A percentile compares a stretch with the other conserved stretches of the same genome.
Evolutionary conservation across 2,329 filamentous ascomycete species (phyloP).

Genomic region (Lachnellula willkommii): DNA sequence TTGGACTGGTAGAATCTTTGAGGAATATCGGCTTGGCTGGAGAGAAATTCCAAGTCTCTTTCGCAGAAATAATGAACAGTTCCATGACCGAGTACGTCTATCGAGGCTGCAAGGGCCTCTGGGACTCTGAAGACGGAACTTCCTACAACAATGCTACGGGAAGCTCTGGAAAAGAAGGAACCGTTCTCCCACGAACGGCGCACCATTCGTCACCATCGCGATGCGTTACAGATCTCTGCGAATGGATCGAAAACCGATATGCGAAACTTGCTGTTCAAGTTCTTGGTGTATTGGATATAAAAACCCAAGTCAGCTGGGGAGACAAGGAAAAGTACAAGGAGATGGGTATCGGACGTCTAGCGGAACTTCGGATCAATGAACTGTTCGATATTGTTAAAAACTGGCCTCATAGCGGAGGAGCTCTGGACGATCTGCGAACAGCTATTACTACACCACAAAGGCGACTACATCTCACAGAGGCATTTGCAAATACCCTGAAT

Average conservation of each 20-base stretch:
- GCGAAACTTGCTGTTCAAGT: conserved; percentile 59
- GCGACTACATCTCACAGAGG: conserved; percentile 63
- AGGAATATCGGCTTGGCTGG: conserved; percentile 62
- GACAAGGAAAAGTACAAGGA: conserved; percentile 67
- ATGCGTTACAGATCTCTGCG: conserved; percentile 53
- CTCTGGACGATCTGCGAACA: conserved; percentile 67
- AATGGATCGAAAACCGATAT: conserved; percentile 66
- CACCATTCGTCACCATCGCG: conserved; percentile 41
- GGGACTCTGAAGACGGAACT: conserved; percentile 33
- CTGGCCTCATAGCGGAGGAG: conserved; percentile 68
- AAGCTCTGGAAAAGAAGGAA: conserved; percentile 7
- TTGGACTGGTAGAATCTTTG: conserved; percentile 53
- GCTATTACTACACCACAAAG: conserved; percentile 63
- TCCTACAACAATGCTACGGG: background rate
- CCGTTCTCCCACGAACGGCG: conserved; percentile 28
- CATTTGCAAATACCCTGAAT: conserved; percentile 61
- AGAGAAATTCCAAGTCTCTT: conserved; percentile 63
- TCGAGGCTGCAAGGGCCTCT: conserved; percentile 58
- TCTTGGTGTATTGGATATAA: conserved; percentile 37
- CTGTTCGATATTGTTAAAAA: conserved; percentile 73
- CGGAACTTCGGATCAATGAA: conserved; percentile 62
- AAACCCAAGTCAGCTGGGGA: conserved; percentile 40
- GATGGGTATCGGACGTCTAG: conserved; percentile 62
- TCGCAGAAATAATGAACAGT: conserved; percentile 65
- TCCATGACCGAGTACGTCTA: conserved; percentile 60